Conservation (phyloP, 164 flowering plant genomes). For the Liriodendron chinense region DNA sequence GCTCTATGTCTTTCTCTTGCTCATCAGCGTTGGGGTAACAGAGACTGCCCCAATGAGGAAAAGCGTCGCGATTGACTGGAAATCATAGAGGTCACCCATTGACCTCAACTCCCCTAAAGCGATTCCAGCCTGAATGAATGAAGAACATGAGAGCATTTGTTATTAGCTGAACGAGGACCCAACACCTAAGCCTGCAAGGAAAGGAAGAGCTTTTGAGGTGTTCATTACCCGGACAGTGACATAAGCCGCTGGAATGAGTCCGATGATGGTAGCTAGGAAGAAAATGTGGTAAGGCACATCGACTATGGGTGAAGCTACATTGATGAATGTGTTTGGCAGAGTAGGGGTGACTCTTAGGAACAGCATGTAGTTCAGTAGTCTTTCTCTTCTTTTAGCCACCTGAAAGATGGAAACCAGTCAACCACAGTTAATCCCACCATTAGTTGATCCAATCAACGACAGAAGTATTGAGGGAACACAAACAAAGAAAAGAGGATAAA, state of each 20-base stretch:
- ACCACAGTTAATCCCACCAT: neutral
- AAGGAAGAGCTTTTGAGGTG: neutral
- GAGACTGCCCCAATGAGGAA: slow-evolving; percentile 78
- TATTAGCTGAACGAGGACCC: neutral
- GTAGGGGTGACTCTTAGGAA: slow-evolving; percentile 94
- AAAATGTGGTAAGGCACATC: slow-evolving; percentile 88
- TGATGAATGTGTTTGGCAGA: slow-evolving; percentile 93
- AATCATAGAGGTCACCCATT: slow-evolving; percentile 80
- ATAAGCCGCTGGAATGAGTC: slow-evolving; percentile 94
- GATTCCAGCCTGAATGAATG: slow-evolving; percentile 72
- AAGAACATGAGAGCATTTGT: neutral
- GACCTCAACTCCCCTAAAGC: slow-evolving; percentile 85
- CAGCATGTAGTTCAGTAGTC: slow-evolving; percentile 89
- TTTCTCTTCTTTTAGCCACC: slow-evolving; percentile 77
- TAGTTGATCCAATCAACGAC: neutral
- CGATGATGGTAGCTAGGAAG: slow-evolving; percentile 77
- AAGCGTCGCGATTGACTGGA: slow-evolving; percentile 76
- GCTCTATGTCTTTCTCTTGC: slow-evolving; percentile 42
- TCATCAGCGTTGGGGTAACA: slow-evolving; percentile 74
- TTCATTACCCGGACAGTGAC: slow-evolving; percentile 83
- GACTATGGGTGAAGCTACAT: slow-evolving; percentile 93
- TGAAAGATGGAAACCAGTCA: slow-evolving; percentile 22
- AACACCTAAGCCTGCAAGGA: neutral
- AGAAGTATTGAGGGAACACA: neutral
- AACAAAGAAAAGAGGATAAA: neutral